Percentiles rank a stretch among this genome's conserved stretches.
Conservation (phyloP, 495 filamentous ascomycete species). For the Aspergillus bridgeri region DNA sequence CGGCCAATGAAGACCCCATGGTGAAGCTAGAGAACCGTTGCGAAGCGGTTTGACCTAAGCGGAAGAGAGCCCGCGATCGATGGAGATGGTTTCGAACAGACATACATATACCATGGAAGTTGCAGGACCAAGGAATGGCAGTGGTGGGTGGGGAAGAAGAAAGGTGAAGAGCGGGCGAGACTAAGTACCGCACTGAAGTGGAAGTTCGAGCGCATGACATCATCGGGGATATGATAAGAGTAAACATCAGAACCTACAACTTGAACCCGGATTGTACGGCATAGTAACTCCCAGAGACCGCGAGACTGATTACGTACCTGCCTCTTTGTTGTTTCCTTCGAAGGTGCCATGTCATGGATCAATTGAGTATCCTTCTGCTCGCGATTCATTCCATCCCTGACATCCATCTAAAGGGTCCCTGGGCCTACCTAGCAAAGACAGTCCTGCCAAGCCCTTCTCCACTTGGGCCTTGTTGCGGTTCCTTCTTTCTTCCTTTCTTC, state of each 20-base stretch:
- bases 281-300: too few relatives aligned
- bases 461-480: slow-evolving; percentile 8
- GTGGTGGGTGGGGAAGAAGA: not conserved
- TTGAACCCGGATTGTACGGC: too few relatives aligned
- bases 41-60: slow-evolving; percentile 47
- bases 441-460: slow-evolving; percentile 24
- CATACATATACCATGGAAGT: slow-evolving; percentile 22
- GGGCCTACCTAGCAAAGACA: not conserved
- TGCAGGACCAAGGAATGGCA: not conserved
- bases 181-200: too few relatives aligned
- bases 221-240: too few relatives aligned
- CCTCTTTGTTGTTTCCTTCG: too few relatives aligned
- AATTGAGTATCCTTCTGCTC: not conserved
- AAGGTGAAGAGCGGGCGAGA: not conserved
- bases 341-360: too few relatives aligned
- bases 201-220: too few relatives aligned
- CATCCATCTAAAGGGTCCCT: not conserved
- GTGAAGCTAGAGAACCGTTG: slow-evolving; percentile 41
- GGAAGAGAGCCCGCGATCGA: slow-evolving; percentile 17
- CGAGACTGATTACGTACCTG: too few relatives aligned
- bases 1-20: slow-evolving; percentile 49
- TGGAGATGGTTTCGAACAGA: slow-evolving; percentile 15
- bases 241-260: too few relatives aligned
- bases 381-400: not conserved
- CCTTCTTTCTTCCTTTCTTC: slow-evolving; percentile 1